phyloP scores from a whole-genome alignment of 1,139 yeast species.

The Magnusiomyces suaveolens region DNA sequence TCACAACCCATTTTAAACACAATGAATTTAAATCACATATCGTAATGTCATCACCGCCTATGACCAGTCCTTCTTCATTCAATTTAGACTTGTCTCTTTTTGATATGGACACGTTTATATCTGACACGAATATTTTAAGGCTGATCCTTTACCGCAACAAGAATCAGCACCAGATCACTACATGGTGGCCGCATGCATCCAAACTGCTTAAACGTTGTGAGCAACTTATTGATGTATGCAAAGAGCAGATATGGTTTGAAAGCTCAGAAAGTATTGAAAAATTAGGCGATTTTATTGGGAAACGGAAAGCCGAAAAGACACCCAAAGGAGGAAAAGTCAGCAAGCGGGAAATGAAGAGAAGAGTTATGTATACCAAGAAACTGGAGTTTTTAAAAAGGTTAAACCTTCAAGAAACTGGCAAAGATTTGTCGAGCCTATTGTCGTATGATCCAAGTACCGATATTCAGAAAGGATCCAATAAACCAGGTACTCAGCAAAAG shows the following conservation, averaged over 20 bases:
- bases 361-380: background rate
- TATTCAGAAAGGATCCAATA: background rate
- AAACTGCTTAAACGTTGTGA: background rate
- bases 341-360: background rate
- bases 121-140: background rate
- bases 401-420: background rate
- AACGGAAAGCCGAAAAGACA: background rate
- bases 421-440: background rate
- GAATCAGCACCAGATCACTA: constrained; percentile 2
- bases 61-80: no score
- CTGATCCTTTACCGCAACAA: constrained; percentile 5
- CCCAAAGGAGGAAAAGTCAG: background rate
- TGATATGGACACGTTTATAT: background rate
- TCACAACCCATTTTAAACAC: background rate
- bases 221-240: background rate
- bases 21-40: background rate
- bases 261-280: background rate
- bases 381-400: background rate
- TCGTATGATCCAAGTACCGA: background rate
- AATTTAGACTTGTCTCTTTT: background rate
- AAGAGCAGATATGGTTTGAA: background rate
- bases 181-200: constrained; percentile 1
- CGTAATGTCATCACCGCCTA: no score
- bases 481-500: background rate
- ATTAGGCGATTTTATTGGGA: background rate